Evolutionary conservation across 495 filamentous ascomycete genomes (phyloP).

Genomic region (Echria macrotheca): DNA sequence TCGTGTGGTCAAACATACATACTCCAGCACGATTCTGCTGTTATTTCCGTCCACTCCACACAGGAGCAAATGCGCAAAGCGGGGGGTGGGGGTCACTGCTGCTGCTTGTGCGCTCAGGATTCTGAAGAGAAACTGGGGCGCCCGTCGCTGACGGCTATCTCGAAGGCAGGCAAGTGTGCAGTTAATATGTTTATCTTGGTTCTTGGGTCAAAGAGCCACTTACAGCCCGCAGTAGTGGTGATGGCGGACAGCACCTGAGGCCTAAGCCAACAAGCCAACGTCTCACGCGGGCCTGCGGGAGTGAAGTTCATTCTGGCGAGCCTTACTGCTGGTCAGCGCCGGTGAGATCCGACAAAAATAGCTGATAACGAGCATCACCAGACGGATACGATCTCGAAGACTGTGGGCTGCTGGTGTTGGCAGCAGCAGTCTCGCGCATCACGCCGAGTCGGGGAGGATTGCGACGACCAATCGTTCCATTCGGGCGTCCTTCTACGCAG

Average conservation of each 20-base stretch:
- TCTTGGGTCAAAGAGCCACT: constrained; percentile 18
- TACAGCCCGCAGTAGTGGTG: neutral
- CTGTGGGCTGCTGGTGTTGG: too few relatives aligned
- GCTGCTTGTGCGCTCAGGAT: too few relatives aligned
- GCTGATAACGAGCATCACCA: neutral
- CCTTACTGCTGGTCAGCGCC: neutral
- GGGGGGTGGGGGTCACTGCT: too few relatives aligned
- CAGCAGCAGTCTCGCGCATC: too few relatives aligned
- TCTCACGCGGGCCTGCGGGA: constrained; percentile 13
- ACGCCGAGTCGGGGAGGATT: too few relatives aligned
- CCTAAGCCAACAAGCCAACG: constrained; percentile 1
- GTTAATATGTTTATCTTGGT: constrained; percentile 25
- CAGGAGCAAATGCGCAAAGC: too few relatives aligned
- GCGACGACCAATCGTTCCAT: constrained; percentile 10
- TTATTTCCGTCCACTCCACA: constrained; percentile 11
- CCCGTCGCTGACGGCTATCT: neutral
- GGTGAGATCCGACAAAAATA: constrained; percentile 20
- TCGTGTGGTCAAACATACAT: neutral
- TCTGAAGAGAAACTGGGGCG: constrained; percentile 3
- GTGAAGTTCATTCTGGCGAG: constrained; percentile 19
- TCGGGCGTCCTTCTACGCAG: constrained; percentile 15
- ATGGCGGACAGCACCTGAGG: constrained; percentile 3
- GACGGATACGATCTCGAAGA: too few relatives aligned
- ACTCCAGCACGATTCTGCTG: neutral
- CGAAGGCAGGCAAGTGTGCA: too few relatives aligned